These are phyloP conservation scores for Luzula sylvatica DNA, from an alignment of 176 grass and related monocot genomes.

Conservation along the genomic window DNA sequence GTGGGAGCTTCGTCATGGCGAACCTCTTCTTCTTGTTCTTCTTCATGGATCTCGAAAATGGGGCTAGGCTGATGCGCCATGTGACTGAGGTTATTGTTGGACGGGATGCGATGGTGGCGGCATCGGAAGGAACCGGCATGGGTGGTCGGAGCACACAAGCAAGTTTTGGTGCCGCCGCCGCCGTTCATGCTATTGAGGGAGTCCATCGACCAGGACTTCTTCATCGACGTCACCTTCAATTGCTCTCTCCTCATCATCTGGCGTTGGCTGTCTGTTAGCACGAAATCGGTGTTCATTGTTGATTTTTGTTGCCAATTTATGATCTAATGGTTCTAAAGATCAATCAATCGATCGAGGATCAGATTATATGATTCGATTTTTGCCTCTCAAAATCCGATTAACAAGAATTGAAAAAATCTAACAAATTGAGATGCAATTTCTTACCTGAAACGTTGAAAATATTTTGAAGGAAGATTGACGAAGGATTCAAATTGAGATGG, in stretches of 20 bases:
- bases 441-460: conserved; percentile 1
- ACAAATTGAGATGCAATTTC: background rate
- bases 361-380: too few species aligned
- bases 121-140: conserved; percentile 77
- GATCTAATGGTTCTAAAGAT: background rate
- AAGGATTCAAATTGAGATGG: background rate
- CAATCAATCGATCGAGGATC: background rate
- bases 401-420: background rate
- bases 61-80: background rate
- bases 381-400: too few species aligned
- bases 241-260: conserved; percentile 38
- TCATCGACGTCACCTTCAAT: conserved; percentile 27
- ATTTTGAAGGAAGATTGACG: background rate
- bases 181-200: conserved; percentile 49
- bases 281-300: conserved; percentile 54
- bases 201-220: conserved; percentile 69
- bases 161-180: conserved; percentile 23
- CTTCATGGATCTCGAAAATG: background rate
- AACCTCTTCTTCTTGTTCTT: background rate
- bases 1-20: background rate
- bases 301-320: conserved; percentile 3
- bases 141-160: conserved; percentile 71
- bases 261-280: conserved; percentile 53
- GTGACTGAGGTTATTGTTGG: conserved; percentile 9
- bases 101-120: conserved; percentile 53